These are phyloP conservation scores for Pestalotiopsis sp. DNA, from an alignment of 2,329 filamentous ascomycete species.

Conservation along the genomic window DNA sequence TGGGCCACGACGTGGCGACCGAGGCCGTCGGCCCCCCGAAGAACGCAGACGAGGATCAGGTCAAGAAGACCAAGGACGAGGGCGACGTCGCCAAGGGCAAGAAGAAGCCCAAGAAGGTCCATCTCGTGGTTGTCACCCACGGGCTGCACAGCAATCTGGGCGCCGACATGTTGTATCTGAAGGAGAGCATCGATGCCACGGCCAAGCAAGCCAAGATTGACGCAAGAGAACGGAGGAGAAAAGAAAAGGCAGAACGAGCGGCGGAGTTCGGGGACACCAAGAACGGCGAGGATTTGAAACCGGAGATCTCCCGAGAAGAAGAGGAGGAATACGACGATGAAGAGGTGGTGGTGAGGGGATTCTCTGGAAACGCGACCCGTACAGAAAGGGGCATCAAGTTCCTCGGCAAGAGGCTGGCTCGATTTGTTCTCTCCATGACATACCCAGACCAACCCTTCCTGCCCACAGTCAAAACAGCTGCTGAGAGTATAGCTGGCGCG, in stretches of 20 bases:
- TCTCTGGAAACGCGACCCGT: constrained; percentile 83
- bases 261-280: constrained; percentile 25
- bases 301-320: constrained; percentile 27
- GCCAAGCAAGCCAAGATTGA: constrained; percentile 74
- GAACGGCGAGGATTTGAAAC: constrained; percentile 24
- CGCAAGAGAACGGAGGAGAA: constrained; percentile 62
- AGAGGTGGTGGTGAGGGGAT: constrained; percentile 87
- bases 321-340: constrained; percentile 73
- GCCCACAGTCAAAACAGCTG: constrained; percentile 59
- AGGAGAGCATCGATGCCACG: constrained; percentile 92
- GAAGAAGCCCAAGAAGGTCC: constrained; percentile 75
- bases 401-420: constrained; percentile 89
- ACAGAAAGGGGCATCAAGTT: constrained; percentile 98
- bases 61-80: constrained; percentile 15
- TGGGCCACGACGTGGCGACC: constrained; percentile 21
- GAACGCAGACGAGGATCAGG: constrained; percentile 2
- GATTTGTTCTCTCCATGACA: constrained; percentile 86
- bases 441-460: constrained; percentile 92
- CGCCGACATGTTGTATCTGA: constrained; percentile 94
- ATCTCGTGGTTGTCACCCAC: constrained; percentile 91
- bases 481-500: constrained; percentile 44
- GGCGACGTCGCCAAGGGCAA: constrained; percentile 27
- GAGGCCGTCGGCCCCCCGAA: constrained; percentile 24
- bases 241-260: constrained; percentile 43
- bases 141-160: constrained; percentile 95